A percentile compares a stretch with the other conserved stretches of the same genome.
Evolutionary conservation across 371 early-diverging fungal species (phyloP).

Genomic region (Entomophthora muscae): DNA sequence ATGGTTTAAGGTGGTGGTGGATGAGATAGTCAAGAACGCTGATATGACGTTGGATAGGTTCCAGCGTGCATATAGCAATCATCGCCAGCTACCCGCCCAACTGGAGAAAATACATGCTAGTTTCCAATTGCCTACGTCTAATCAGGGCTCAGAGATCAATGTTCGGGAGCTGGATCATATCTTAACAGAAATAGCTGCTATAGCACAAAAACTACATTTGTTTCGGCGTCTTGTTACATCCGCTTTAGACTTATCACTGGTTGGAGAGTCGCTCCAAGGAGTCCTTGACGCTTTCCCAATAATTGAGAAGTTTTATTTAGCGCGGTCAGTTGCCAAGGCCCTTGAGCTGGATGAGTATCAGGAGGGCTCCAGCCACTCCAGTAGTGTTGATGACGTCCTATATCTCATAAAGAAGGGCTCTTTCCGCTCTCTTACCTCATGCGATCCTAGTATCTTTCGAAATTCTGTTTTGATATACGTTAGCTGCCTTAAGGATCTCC

Average conservation of each 20-base stretch:
- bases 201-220: neutral
- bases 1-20: neutral
- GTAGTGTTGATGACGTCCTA: slow-evolving; percentile 83
- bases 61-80: neutral
- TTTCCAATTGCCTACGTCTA: neutral
- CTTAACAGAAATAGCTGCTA: neutral
- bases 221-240: neutral
- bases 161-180: neutral
- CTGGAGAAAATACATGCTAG: neutral
- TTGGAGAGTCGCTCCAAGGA: neutral
- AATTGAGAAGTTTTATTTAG: slow-evolving; percentile 8
- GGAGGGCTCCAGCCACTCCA: slow-evolving; percentile 34
- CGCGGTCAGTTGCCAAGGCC: slow-evolving; percentile 14
- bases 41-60: neutral
- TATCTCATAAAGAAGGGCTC: slow-evolving; percentile 62
- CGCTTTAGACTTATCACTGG: neutral
- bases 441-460: neutral
- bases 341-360: slow-evolving; percentile 36
- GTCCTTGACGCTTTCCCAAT: slow-evolving; percentile 7
- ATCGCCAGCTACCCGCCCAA: neutral
- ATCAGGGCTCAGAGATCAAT: neutral
- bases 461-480: neutral
- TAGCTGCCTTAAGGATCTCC: neutral
- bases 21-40: neutral
- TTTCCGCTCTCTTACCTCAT: slow-evolving; percentile 14